phyloP scores from a whole-genome alignment of 257 asterid species.

The Primulina eburnea region DNA sequence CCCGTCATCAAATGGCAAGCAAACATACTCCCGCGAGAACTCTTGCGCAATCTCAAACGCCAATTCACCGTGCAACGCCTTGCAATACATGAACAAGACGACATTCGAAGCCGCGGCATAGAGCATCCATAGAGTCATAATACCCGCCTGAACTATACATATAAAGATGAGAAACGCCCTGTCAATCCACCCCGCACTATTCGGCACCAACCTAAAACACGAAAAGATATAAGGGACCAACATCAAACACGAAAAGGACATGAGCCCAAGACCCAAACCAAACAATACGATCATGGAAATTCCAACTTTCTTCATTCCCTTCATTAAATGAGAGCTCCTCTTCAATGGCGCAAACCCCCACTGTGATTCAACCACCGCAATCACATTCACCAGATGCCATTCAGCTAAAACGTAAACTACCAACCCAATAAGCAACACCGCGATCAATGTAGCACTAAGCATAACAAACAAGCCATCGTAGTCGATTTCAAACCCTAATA shows the following conservation, averaged over 20 bases:
- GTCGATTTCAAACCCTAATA: not conserved
- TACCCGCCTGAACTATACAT: slow-evolving; percentile 25
- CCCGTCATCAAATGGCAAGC: slow-evolving; percentile 75
- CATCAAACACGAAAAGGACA: not conserved
- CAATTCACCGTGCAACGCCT: slow-evolving; percentile 72
- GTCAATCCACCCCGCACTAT: not conserved
- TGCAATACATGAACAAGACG: slow-evolving; percentile 57
- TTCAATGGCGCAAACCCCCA: slow-evolving; percentile 17
- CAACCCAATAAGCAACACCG: not conserved
- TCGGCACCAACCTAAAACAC: not conserved
- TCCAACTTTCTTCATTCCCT: slow-evolving; percentile 17
- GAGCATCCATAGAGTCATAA: slow-evolving; percentile 37
- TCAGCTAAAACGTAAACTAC: slow-evolving; percentile 1
- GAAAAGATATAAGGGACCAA: not conserved
- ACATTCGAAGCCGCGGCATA: slow-evolving; percentile 35
- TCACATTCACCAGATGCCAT: slow-evolving; percentile 20
- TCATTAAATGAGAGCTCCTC: slow-evolving; percentile 22
- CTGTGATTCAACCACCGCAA: slow-evolving; percentile 11
- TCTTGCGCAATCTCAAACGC: slow-evolving; percentile 82
- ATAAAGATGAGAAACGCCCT: not conserved
- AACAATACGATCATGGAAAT: not conserved
- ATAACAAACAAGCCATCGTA: not conserved
- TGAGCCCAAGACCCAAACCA: not conserved
- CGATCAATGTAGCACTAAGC: not conserved
- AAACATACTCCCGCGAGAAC: slow-evolving; percentile 67